These are phyloP conservation scores for Penicillium alfredii DNA, from an alignment of 495 filamentous ascomycete species.

Conservation along the genomic window DNA sequence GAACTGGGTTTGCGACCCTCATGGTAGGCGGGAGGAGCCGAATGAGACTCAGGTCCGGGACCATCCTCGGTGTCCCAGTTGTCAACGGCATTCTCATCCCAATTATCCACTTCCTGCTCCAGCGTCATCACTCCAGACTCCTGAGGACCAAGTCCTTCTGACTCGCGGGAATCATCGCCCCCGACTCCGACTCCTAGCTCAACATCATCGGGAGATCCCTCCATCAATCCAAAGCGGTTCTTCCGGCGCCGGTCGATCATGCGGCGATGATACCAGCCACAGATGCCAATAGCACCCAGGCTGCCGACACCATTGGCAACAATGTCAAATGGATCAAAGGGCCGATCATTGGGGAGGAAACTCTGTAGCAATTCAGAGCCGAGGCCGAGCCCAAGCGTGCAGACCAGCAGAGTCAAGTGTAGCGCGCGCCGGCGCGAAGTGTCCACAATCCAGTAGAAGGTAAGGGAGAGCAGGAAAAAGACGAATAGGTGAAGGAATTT, in stretches of 20 bases:
- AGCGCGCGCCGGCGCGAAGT: slow-evolving; percentile 76
- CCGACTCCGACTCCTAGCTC: slow-evolving; percentile 49
- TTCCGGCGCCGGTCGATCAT: slow-evolving; percentile 88
- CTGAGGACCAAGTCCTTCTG: slow-evolving; percentile 52
- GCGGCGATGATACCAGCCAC: slow-evolving; percentile 85
- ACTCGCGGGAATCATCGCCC: slow-evolving; percentile 38
- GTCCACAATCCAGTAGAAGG: slow-evolving; percentile 97
- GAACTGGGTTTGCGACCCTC: slow-evolving; percentile 9
- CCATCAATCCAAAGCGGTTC: slow-evolving; percentile 63
- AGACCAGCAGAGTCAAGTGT: slow-evolving; percentile 77
- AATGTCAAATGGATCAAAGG: slow-evolving; percentile 81
- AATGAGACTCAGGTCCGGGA: slow-evolving; percentile 10
- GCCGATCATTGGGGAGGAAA: slow-evolving; percentile 70
- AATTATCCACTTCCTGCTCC: slow-evolving; percentile 73
- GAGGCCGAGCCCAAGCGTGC: slow-evolving; percentile 65
- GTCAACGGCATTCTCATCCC: slow-evolving; percentile 76
- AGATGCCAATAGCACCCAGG: slow-evolving; percentile 60
- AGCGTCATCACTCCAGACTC: slow-evolving; percentile 50
- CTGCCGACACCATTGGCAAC: slow-evolving; percentile 83
- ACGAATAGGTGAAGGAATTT: slow-evolving; percentile 83
- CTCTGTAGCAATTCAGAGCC: slow-evolving; percentile 84
- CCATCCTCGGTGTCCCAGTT: slow-evolving; percentile 63
- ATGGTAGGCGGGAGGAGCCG: slow-evolving; percentile 17
- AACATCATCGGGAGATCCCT: slow-evolving; percentile 47
- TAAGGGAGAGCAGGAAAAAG: slow-evolving; percentile 80